These are phyloP conservation scores for Dipsacomyces acuminosporus DNA, from an alignment of 371 early-diverging fungal species.

Conservation along the genomic window DNA sequence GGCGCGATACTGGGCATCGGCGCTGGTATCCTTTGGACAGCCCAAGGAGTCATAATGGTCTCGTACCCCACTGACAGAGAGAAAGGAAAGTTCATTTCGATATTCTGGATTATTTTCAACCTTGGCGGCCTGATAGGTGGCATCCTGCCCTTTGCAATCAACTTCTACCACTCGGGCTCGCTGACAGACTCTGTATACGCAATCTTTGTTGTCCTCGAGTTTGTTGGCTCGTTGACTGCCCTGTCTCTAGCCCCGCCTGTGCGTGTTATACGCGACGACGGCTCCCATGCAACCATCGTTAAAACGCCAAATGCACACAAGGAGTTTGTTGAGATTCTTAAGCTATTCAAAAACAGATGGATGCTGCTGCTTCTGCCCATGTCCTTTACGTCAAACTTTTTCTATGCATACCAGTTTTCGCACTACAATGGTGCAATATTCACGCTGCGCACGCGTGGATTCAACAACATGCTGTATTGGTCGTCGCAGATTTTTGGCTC, in stretches of 20 bases:
- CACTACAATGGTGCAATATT: slow-evolving; percentile 50
- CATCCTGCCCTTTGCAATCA: slow-evolving; percentile 60
- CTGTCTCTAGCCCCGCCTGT: slow-evolving; percentile 54
- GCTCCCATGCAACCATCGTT: slow-evolving; percentile 51
- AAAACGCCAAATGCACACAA: slow-evolving; percentile 47
- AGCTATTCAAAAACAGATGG: slow-evolving; percentile 63
- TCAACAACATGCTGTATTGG: slow-evolving; percentile 69
- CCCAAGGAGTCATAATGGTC: slow-evolving; percentile 76
- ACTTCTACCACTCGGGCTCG: slow-evolving; percentile 51
- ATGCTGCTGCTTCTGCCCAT: slow-evolving; percentile 60
- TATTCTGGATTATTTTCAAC: slow-evolving; percentile 80
- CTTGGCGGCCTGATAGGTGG: slow-evolving; percentile 73
- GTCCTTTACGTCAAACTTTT: slow-evolving; percentile 68
- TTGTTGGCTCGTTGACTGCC: slow-evolving; percentile 53
- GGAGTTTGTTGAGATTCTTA: slow-evolving; percentile 55
- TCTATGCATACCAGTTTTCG: slow-evolving; percentile 65
- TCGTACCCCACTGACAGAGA: slow-evolving; percentile 68
- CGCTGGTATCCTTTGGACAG: slow-evolving; percentile 59
- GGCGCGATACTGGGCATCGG: slow-evolving; percentile 50
- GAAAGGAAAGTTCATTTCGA: slow-evolving; percentile 71
- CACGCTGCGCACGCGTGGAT: slow-evolving; percentile 54
- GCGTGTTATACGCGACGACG: slow-evolving; percentile 58
- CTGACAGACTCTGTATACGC: slow-evolving; percentile 59
- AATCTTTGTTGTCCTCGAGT: slow-evolving; percentile 60
- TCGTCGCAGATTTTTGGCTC: slow-evolving; percentile 62